Evolutionary conservation across 1,284 basidiomycete species (phyloP).

Genomic region (Inonotus hispidus): DNA sequence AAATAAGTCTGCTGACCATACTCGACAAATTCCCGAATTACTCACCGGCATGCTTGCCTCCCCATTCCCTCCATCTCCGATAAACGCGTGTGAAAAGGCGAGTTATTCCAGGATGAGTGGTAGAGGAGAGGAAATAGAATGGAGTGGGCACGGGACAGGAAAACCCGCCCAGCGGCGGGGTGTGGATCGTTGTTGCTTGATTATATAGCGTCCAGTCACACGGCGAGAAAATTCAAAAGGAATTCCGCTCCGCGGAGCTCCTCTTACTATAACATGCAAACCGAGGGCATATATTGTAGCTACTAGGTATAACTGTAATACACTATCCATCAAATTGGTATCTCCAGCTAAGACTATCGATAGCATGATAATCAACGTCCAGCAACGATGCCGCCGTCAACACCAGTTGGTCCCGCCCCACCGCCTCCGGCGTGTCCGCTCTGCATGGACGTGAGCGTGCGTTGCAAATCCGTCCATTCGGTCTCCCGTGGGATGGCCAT

Average conservation of each 20-base stretch:
- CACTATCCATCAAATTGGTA: background rate
- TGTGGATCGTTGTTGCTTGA: conserved; percentile 23
- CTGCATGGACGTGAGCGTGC: conserved; percentile 59
- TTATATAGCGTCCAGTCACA: conserved; percentile 29
- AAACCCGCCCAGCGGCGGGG: background rate
- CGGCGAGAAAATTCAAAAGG: conserved; percentile 3
- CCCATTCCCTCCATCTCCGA: background rate
- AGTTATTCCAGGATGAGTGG: background rate
- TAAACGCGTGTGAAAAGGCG: background rate
- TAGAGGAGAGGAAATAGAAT: background rate
- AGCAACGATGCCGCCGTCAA: conserved; percentile 42
- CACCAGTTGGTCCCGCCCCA: conserved; percentile 33
- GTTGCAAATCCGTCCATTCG: conserved; percentile 88
- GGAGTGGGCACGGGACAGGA: background rate
- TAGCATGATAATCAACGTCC: conserved; percentile 38
- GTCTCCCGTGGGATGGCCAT: conserved; percentile 77
- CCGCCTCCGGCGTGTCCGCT: conserved; percentile 36
- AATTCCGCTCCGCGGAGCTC: background rate
- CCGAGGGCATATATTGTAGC: background rate
- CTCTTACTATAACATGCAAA: background rate
- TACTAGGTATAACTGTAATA: background rate
- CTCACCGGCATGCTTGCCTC: conserved; percentile 1
- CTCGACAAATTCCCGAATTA: background rate
- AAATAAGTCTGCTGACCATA: background rate
- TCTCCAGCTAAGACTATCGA: background rate